Base-by-base conservation (phyloP, 1,139 yeast species). In the Nakaseomyces delphensis region DNA sequence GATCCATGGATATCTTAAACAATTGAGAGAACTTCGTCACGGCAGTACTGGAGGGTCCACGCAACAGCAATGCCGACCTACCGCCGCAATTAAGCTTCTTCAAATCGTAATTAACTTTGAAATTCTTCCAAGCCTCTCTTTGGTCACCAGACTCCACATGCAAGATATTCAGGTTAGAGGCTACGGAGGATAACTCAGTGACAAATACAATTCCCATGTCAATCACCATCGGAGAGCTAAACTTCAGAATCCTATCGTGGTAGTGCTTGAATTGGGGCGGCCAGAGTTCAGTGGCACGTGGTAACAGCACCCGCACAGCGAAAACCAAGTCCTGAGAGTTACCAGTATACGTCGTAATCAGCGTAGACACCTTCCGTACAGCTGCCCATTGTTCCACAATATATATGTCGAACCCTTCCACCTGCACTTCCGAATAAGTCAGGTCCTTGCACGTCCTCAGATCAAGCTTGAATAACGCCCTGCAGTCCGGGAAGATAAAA, bases 331-430 rank as follows among this genome's bases (percentile, higher is more conserved):
- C 84, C 23, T 69, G 68, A 8, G 74, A 62, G 56, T 86, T 84
- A 3, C 97, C 97, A 0, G 97, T 89, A 57, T 75, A 91, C 0
- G 93, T 77, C 0, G 91, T 77, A 18, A 89, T 81, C 7, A 83
- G 71, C 0, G 81, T 70, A 25, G 85, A 79, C 18, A 78, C 67
- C 43, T 73, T 71, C 33, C 97, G 68, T 45, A 79, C 79, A 33
- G 82, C 73, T 3, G 84, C 82, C 97, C 98, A 91, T 62, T 89
- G 96, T 58, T 91, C 97, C 9, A 89, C 95, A 40, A 91, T 69
- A 57, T 91, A 91, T 21, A 84, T 74, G 59, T 91, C 97, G 58
- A 83, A 85, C 1, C 97, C 97, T 1, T 67, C 54, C 4, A 78
- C 68, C 15, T 65, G 65, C 1, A 77, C 61, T 42, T 70, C 73